Percentiles rank a stretch among this genome's conserved stretches.
phyloP scores from a whole-genome alignment of 345 rosid genomes.

The Arabidopsis suecica region DNA sequence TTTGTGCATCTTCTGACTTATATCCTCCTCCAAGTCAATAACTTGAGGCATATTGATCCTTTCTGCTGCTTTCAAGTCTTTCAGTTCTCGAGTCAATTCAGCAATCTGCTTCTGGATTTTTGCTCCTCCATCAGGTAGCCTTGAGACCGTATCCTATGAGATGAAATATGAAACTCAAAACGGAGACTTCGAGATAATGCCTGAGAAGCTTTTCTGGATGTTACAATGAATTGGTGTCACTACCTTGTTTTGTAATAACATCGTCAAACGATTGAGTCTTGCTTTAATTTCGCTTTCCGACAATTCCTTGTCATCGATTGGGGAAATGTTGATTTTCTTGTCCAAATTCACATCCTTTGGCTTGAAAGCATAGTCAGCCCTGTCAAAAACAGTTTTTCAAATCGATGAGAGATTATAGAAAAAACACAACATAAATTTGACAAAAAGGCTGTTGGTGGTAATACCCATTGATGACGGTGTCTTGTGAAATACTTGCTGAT shows the following conservation, averaged over 20 bases:
- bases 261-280: conserved; percentile 65
- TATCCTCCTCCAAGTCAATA: conserved; percentile 61
- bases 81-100: conserved; percentile 66
- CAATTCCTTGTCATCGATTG: conserved; percentile 53
- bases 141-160: conserved; percentile 63
- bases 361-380: conserved; percentile 84
- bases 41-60: conserved; percentile 44
- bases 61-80: conserved; percentile 50
- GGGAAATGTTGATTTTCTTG: conserved; percentile 58
- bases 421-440: not conserved
- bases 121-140: conserved; percentile 81
- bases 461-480: conserved; percentile 68
- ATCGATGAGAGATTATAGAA: conserved; percentile 18
- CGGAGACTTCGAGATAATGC: not conserved
- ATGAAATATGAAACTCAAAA: conserved; percentile 21
- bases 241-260: conserved; percentile 71
- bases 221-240: not conserved
- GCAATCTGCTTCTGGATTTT: conserved; percentile 71
- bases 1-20: conserved; percentile 58
- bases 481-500: conserved; percentile 52
- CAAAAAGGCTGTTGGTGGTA: conserved; percentile 16
- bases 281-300: conserved; percentile 75
- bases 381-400: conserved; percentile 36
- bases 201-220: conserved; percentile 12
- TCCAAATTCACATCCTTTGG: conserved; percentile 72